Percentiles rank a stretch among this genome's conserved stretches.
These are phyloP conservation scores for Huntiella moniliformis DNA, from an alignment of 2,329 filamentous ascomycete species.

Conservation along the genomic window DNA sequence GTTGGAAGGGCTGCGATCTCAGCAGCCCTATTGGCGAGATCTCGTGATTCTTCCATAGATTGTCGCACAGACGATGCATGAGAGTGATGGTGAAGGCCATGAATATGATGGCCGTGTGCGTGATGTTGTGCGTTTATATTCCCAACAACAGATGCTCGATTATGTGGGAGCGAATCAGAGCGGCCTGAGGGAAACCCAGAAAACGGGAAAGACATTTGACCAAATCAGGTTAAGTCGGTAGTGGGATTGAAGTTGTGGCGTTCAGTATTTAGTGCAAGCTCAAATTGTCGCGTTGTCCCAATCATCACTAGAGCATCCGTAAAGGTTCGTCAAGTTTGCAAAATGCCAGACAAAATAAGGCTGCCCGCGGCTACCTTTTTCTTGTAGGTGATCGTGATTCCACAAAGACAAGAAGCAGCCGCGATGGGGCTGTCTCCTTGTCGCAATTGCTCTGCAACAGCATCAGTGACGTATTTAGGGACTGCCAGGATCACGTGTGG, in stretches of 20 bases:
- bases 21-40: constrained; percentile 14
- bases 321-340: too few relatives aligned
- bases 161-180: constrained; percentile 1
- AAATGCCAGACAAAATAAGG: too few relatives aligned
- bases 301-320: too few relatives aligned
- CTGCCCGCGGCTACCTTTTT: too few relatives aligned
- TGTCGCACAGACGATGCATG: constrained; percentile 6
- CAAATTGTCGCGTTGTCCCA: too few relatives aligned
- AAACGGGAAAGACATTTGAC: constrained; percentile 1
- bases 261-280: too few relatives aligned
- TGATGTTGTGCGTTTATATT: background rate
- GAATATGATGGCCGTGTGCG: background rate
- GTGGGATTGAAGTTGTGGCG: too few relatives aligned
- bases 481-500: constrained; percentile 4
- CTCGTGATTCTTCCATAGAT: constrained; percentile 32
- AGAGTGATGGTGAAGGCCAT: constrained; percentile 3
- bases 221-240: too few relatives aligned
- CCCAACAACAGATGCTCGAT: background rate
- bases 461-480: constrained; percentile 2
- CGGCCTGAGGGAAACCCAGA: constrained; percentile 2
- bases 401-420: too few relatives aligned
- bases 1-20: constrained; percentile 10
- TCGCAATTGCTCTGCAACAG: background rate
- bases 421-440: too few relatives aligned
- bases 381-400: too few relatives aligned